Evolutionary conservation across 75 land plant species (phyloP).

Genomic region (Pinus tabuliformis): DNA sequence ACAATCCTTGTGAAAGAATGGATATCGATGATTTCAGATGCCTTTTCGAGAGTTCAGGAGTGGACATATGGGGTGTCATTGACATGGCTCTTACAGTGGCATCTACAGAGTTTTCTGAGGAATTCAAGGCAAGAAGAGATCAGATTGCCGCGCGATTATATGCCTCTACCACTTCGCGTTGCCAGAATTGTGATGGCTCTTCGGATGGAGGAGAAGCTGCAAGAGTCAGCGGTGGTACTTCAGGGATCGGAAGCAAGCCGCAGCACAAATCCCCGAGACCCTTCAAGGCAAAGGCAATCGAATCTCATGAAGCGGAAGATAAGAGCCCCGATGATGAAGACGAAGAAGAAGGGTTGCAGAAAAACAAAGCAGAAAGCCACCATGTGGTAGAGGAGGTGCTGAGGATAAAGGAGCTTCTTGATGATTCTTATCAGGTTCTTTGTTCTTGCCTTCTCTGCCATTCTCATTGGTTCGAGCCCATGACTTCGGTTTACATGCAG

Average conservation of each 20-base stretch:
- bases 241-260: not conserved
- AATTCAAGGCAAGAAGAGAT: constrained; percentile 60
- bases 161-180: constrained; percentile 14
- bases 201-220: not conserved
- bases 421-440: constrained; percentile 53
- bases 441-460: not conserved
- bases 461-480: not conserved
- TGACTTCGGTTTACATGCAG: not conserved
- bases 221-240: not conserved
- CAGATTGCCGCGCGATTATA: constrained; percentile 67
- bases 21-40: constrained; percentile 47
- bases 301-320: not conserved
- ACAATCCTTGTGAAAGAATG: constrained; percentile 18
- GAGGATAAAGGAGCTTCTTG: constrained; percentile 40
- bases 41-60: constrained; percentile 37
- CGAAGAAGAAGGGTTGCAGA: not conserved
- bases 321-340: constrained; percentile 12
- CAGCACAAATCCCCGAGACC: not conserved
- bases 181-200: constrained; percentile 23
- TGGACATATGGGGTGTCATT: constrained; percentile 76
- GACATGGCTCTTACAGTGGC: constrained; percentile 70
- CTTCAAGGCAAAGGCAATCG: not conserved
- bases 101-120: constrained; percentile 39
- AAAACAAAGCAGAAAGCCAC: constrained; percentile 5
- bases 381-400: constrained; percentile 36